Evolutionary conservation across 495 filamentous ascomycete species (phyloP).

Genomic region (Xylaria nigripes): DNA sequence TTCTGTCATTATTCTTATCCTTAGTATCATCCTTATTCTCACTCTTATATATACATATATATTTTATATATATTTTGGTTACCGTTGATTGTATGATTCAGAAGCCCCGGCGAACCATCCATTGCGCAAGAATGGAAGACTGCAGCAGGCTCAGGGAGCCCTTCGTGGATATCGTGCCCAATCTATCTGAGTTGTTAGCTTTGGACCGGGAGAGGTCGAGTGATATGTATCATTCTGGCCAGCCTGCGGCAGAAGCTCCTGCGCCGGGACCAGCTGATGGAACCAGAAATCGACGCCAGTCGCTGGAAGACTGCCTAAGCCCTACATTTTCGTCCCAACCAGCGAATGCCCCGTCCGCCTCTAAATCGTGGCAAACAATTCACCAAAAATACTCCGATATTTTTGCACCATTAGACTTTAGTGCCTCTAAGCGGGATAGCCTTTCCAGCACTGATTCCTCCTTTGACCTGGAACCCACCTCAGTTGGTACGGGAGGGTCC

Average conservation of each 20-base stretch:
- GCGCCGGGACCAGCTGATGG: slow-evolving; percentile 20
- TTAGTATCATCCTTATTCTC: too few relatives aligned
- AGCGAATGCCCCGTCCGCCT: slow-evolving; percentile 6
- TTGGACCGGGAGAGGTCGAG: slow-evolving; percentile 33
- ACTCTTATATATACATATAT: neutral
- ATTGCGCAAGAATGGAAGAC: slow-evolving; percentile 10
- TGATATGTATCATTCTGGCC: slow-evolving; percentile 31
- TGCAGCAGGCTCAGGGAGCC: slow-evolving; percentile 12
- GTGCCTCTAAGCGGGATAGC: slow-evolving; percentile 5
- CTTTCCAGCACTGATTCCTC: slow-evolving; percentile 25
- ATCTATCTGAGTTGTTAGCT: slow-evolving; percentile 39
- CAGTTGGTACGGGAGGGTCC: slow-evolving; percentile 26
- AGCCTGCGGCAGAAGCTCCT: slow-evolving; percentile 36
- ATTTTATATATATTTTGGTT: neutral
- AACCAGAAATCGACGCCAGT: slow-evolving; percentile 15
- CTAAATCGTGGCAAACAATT: slow-evolving; percentile 21
- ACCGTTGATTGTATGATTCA: neutral
- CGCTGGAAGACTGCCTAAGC: slow-evolving; percentile 16
- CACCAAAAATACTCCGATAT: slow-evolving; percentile 20
- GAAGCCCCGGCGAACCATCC: neutral
- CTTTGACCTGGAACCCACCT: slow-evolving; percentile 17
- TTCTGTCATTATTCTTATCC: neutral
- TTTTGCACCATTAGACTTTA: slow-evolving; percentile 8
- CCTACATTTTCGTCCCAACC: slow-evolving; percentile 12
- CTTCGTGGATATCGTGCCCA: slow-evolving; percentile 24